Base-by-base conservation (phyloP, 176 grass and related monocot species). In the Rhipidocladum racemiflorum region DNA sequence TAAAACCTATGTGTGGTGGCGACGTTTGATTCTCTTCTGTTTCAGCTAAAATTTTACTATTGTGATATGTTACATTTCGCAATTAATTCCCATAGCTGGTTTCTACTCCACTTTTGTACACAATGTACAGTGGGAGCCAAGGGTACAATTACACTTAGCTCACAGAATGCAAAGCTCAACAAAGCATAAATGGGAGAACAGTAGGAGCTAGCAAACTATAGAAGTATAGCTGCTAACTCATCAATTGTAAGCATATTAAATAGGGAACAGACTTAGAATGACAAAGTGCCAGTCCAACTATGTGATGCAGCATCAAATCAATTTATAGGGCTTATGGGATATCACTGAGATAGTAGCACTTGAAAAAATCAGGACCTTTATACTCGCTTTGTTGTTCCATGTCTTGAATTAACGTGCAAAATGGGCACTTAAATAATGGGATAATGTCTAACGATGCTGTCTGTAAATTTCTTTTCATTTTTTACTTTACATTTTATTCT, bases 351-450 rank as follows among this genome's bases (percentile, higher is more conserved):
- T 61, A 40, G 62, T 46, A 43, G 76, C 36, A 76, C 6, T 65
- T 14, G 10, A 63, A 24, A 76, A 85, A 78, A 42, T 72, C 8
- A 72, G 59, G 48, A 42, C 44, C 4, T 38, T 39, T 14, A 15
- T 69, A 42, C 14, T 75, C 30, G 25, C 24, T 81, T 75, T 74
- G 17, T 4, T 40, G 6, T 38, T 80, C 43, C 17, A 48, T 65
- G 24, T 39, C 59, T 72, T 80, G 28, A 61, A 46, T 74, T 40
- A 44, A 29, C 68, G 44, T 70, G 61, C 78, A 72, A 50, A 61
- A 70, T 61, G 5, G 24, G 18, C 17, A 81, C 21, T 25, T 57
- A 40, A 46, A 81, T 61, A 44, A 68, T 80, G 40, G 50, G 51
- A 53, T 42, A 74, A 23, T 75, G 53, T 61, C 23, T 80, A 61